Conservation (phyloP, 192 early-diverging fungal genomes). For the Phycomyces blakesleeanus region DNA sequence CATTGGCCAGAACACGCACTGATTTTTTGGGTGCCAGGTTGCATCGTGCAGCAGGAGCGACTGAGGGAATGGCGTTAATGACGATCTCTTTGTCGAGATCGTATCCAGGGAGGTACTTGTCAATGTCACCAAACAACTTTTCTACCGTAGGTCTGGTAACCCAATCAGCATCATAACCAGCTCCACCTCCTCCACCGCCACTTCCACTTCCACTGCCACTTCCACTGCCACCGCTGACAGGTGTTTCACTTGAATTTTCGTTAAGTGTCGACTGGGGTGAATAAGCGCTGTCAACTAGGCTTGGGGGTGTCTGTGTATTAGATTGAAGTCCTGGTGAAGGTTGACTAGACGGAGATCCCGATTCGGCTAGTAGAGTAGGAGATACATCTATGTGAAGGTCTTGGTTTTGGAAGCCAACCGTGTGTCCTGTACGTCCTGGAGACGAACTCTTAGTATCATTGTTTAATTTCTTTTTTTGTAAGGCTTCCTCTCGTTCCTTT, state of each 20-base stretch:
- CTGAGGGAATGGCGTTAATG: constrained; percentile 23
- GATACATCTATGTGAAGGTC: not conserved
- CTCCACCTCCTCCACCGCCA: too few relatives aligned
- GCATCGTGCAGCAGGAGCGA: constrained; percentile 15
- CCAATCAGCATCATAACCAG: constrained; percentile 35
- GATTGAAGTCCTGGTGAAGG: not conserved
- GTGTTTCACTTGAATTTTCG: not conserved
- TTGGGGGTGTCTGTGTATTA: not conserved
- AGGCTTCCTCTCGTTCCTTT: not conserved
- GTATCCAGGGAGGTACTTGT: constrained; percentile 70
- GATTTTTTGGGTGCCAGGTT: constrained; percentile 43
- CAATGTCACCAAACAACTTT: constrained; percentile 62
- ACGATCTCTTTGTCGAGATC: constrained; percentile 72
- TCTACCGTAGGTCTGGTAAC: constrained; percentile 62
- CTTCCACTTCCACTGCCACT: too few relatives aligned
- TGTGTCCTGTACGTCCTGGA: not conserved
- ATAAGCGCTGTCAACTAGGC: not conserved
- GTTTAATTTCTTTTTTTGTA: too few relatives aligned
- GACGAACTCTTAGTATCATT: too few relatives aligned
- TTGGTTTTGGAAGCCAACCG: not conserved
- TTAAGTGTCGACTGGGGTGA: not conserved
- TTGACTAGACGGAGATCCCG: not conserved
- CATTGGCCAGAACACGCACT: constrained; percentile 47
- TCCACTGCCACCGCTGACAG: too few relatives aligned
- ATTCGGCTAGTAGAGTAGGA: not conserved